Base-by-base conservation (phyloP, 2,329 filamentous ascomycete species). In the Sodiomyces alkalinus region DNA sequence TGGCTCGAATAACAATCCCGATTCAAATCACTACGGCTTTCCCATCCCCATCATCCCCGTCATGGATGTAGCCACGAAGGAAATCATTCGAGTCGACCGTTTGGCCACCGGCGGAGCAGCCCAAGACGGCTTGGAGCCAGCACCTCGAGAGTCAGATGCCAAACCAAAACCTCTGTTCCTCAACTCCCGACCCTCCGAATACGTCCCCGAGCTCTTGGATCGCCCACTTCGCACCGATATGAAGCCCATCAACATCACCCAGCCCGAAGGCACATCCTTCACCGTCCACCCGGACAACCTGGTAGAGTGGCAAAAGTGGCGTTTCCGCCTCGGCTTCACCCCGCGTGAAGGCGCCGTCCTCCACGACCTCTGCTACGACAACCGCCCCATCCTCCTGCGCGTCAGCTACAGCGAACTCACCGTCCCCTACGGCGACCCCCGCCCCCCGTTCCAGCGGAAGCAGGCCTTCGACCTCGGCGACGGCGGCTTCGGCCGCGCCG, bases 401-500 rank as follows among this genome's bases (percentile, higher is more conserved):
- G 48, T 82, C 17, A 70, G 68, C 35, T 61, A 78, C 33, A 70
- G 68, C 36, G 78, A 83, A 46, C 77, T 82, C 68, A 68, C 68
- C 2, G 72, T 79, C 0, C 73, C 73, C 0, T 81, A 80, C 38
- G 73, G 58, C 3, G 75, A 80, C 39, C 70, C 70, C 1, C 63
- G 76, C 2, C 53, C 61, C 1, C 75, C 74, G 0, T 80, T 68
- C 44, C 71, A 75, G 29, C 63, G 74, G 22, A 81, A 82, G 45
- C 69, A 74, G 29, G 76, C 75, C 1, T 80, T 82, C 40, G 76
- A 81, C 39, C 68, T 81, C 34, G 77, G 77, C 6, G 74, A 81
- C 33, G 71, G 65, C 7, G 76, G 76, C 5, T 68, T 71, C 15
- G 77, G 77, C 2, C 62, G 68, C 27, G 69, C 63, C 26, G 70